phyloP scores from a whole-genome alignment of 1,284 basidiomycete genomes.

The Cryptococcus sp. region DNA sequence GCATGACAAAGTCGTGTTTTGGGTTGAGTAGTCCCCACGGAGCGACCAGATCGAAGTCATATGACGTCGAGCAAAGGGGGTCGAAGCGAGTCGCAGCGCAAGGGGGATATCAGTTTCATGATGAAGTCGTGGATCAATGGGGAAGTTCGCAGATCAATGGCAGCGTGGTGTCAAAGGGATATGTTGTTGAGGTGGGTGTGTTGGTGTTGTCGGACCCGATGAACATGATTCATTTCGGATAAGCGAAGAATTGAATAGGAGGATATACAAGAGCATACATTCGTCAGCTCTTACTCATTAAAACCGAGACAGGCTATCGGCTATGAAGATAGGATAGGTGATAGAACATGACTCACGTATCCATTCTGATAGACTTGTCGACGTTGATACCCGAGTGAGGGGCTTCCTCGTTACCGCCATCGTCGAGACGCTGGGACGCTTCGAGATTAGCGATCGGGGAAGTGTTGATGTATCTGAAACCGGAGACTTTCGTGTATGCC shows the following conservation, averaged over 20 bases:
- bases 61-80: not conserved
- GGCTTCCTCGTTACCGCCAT: conserved; percentile 44
- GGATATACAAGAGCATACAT: not conserved
- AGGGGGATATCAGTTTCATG: not conserved
- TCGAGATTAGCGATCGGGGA: conserved; percentile 20
- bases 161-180: not conserved
- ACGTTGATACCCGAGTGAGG: conserved; percentile 49
- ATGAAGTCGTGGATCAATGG: not conserved
- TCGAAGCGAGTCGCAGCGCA: not conserved
- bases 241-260: not conserved
- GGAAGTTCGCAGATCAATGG: not conserved
- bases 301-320: no score
- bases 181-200: no score
- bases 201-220: no score
- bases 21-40: not conserved
- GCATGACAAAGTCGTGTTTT: no score
- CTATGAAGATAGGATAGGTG: not conserved
- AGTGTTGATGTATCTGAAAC: conserved; percentile 12
- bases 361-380: conserved; percentile 44
- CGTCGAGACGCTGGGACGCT: conserved; percentile 21
- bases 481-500: conserved; percentile 3
- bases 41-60: not conserved
- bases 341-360: conserved; percentile 41
- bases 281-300: not conserved
- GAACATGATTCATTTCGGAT: not conserved